A percentile compares a stretch with the other conserved stretches of the same genome.
These are phyloP conservation scores for Narthecium ossifragum DNA, from an alignment of 106 monocot genomes.

Conservation along the genomic window DNA sequence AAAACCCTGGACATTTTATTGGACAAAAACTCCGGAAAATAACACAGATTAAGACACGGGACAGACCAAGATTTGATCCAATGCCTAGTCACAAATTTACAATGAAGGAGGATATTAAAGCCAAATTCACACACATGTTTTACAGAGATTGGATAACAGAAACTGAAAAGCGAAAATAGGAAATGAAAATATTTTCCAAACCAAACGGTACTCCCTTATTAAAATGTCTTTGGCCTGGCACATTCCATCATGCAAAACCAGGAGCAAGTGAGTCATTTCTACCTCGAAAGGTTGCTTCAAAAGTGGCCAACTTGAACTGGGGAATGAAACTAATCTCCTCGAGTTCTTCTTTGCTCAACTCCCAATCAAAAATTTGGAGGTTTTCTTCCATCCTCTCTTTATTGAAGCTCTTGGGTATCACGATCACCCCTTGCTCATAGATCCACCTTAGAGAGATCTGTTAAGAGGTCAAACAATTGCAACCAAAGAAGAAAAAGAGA, in stretches of 20 bases:
- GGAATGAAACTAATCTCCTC: slow-evolving; percentile 28
- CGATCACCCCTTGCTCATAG: slow-evolving; percentile 36
- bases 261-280: background rate
- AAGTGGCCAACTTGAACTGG: slow-evolving; percentile 15
- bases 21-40: too few relatives aligned
- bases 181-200: background rate
- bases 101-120: background rate
- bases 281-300: background rate
- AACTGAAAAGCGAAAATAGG: background rate
- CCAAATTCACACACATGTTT: background rate
- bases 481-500: background rate
- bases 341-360: slow-evolving; percentile 28
- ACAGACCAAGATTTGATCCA: background rate
- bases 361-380: slow-evolving; percentile 37
- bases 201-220: background rate
- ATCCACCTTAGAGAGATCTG: slow-evolving; percentile 44
- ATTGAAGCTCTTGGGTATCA: slow-evolving; percentile 39
- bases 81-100: background rate
- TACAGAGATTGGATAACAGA: background rate
- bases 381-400: slow-evolving; percentile 38
- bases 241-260: background rate
- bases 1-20: too few relatives aligned
- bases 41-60: too few relatives aligned
- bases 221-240: background rate
- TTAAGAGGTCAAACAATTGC: background rate